Conservation (phyloP, 768 basidiomycete species). For the Tricholoma flavovirens region DNA sequence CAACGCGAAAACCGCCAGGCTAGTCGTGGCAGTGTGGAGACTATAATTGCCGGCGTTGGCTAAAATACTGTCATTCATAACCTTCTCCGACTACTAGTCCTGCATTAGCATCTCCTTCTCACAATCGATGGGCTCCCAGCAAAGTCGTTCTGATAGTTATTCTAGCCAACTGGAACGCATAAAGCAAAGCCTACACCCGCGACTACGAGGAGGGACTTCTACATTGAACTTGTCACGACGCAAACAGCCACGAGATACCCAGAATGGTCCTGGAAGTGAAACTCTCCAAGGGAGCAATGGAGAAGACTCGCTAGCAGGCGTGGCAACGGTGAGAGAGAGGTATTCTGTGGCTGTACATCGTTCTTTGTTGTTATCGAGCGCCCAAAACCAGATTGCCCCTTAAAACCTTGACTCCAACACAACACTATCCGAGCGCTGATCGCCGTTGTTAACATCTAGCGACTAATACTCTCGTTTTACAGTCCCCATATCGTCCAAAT, state of each 20-base stretch:
- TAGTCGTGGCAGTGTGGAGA: conserved; percentile 9
- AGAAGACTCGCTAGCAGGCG: neutral
- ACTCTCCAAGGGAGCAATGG: neutral
- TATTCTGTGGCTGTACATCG: conserved; percentile 14
- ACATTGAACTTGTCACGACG: neutral
- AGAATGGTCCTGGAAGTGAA: neutral
- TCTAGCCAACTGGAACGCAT: conserved; percentile 17
- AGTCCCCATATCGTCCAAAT: conserved; percentile 8
- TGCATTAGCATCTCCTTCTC: neutral
- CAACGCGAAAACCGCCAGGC: neutral
- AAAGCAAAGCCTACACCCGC: conserved; percentile 10
- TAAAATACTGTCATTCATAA: neutral
- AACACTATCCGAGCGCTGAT: neutral
- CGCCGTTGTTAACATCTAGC: neutral
- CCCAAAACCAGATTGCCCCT: too few relatives aligned
- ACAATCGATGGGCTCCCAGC: conserved; percentile 25
- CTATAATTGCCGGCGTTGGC: neutral
- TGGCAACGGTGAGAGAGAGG: conserved; percentile 6
- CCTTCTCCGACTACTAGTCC: neutral
- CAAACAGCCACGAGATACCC: conserved; percentile 4
- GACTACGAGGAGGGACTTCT: conserved; percentile 8
- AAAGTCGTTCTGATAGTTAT: conserved; percentile 20
- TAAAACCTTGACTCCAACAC: neutral
- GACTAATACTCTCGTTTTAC: neutral
- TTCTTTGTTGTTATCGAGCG: neutral